Evolutionary conservation across 805 yeast species (phyloP), one percentile per base, ranked within the genome.

Genomic region (Candida silvicultrix): DNA sequence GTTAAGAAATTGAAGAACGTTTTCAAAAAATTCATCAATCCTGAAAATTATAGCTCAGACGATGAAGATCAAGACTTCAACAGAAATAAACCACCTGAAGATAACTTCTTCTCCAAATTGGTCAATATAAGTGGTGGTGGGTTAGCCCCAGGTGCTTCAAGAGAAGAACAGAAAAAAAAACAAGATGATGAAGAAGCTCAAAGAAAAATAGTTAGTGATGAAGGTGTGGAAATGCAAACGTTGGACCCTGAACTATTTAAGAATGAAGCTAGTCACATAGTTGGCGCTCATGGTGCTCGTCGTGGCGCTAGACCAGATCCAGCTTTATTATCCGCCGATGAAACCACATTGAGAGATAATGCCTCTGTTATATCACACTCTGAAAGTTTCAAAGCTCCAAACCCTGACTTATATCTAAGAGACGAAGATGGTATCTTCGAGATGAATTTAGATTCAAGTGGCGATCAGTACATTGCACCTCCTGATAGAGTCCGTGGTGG

Each of bases 401-500:
- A 75, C 44, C 78, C 79, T 16, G 79, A 74, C 38, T 59, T 70
- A 15, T 68, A 68, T 43, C 53, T 67, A 5, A 59, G 69, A 38
- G 56, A 53, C 37, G 54, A 52, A 14, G 53, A 49, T 2, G 55
- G 56, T 6, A 58, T 62, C 20, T 56, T 56, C 38, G 62, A 61
- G 6, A 51, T 54, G 21, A 60, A 63, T 25, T 61, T 60, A 16
- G 65, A 59, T 18, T 63, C 55, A 18, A 62, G 55, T 32, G 64
- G 57, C 20, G 75, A 65, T 16, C 60, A 57, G 28, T 79, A 76
- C 45, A 74, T 80, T 2, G 76, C 83, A 0, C 79, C 84, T 7
- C 85, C 85, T 0, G 69, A 73, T 38, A 76, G 75, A 44, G 90
- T 88, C 12, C 84, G 84, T 54, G 89, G 89, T 22, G 97, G 97